A percentile compares a stretch with the other conserved stretches of the same genome.
Conservation (phyloP, 2,329 filamentous ascomycete genomes). For the Cladosporium sp. region DNA sequence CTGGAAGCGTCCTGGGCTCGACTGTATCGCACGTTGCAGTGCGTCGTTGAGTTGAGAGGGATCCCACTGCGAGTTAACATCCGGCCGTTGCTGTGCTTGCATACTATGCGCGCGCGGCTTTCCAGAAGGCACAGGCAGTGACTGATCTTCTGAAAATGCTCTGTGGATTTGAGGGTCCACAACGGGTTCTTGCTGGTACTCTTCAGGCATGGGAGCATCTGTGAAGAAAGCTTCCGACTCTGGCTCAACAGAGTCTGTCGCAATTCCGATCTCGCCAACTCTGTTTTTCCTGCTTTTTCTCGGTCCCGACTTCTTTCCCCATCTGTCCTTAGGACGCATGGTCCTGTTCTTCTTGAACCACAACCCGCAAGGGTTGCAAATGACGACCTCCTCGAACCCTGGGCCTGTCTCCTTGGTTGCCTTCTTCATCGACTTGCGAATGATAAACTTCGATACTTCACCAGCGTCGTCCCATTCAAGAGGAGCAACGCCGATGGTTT, state of each 20-base stretch:
- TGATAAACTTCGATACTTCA: conserved; percentile 61
- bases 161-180: not conserved
- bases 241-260: conserved; percentile 28
- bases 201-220: conserved; percentile 25
- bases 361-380: conserved; percentile 95
- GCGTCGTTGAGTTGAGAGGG: conserved; percentile 30
- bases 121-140: conserved; percentile 24
- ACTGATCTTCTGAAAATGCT: conserved; percentile 1
- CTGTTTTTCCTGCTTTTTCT: conserved; percentile 27
- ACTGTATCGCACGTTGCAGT: conserved; percentile 54
- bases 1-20: conserved; percentile 53
- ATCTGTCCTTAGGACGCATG: conserved; percentile 78
- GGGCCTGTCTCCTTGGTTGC: conserved; percentile 26
- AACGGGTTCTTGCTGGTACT: conserved; percentile 12
- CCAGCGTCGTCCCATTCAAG: conserved; percentile 56
- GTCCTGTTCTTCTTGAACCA: conserved; percentile 86
- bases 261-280: conserved; percentile 12
- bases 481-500: conserved; percentile 68
- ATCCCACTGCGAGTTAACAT: conserved; percentile 30
- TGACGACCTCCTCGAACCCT: conserved; percentile 63
- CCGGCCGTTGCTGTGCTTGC: conserved; percentile 33
- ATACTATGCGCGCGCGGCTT: conserved; percentile 45
- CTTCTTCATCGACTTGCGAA: conserved; percentile 73
- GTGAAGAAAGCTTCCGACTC: conserved; percentile 30
- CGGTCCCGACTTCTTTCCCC: conserved; percentile 50